These are phyloP conservation scores for Elongisporangium senticosum DNA, from an alignment of 352 stramenopile genomes.

Conservation along the genomic window DNA sequence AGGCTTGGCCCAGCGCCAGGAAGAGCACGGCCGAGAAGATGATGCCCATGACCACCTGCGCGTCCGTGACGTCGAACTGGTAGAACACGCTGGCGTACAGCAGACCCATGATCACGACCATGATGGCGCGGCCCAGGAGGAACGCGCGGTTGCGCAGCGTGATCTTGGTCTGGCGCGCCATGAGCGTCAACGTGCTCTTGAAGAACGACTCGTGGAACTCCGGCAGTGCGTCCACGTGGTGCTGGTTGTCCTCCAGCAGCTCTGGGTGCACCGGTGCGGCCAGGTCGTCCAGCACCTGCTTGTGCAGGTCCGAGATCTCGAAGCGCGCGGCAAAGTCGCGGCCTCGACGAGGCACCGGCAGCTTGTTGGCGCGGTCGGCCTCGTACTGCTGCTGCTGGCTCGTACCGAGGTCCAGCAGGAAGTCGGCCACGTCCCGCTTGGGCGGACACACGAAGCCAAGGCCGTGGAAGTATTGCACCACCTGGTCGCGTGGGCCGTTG, in stretches of 20 bases:
- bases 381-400: slow-evolving; percentile 14
- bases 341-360: not conserved
- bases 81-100: slow-evolving; percentile 33
- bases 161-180: slow-evolving; percentile 46
- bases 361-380: not conserved
- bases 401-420: slow-evolving; percentile 14
- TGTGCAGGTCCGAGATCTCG: slow-evolving; percentile 16
- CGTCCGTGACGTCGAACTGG: slow-evolving; percentile 24
- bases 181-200: slow-evolving; percentile 17
- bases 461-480: slow-evolving; percentile 7
- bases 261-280: slow-evolving; percentile 7
- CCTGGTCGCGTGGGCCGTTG: slow-evolving; percentile 51
- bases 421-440: slow-evolving; percentile 10
- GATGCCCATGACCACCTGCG: slow-evolving; percentile 52
- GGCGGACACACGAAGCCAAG: slow-evolving; percentile 5
- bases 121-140: slow-evolving; percentile 25
- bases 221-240: slow-evolving; percentile 56
- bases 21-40: slow-evolving; percentile 75
- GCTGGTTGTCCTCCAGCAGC: slow-evolving; percentile 33
- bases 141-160: slow-evolving; percentile 34
- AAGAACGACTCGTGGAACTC: slow-evolving; percentile 23
- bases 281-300: slow-evolving; percentile 15
- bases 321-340: slow-evolving; percentile 24
- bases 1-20: slow-evolving; percentile 38
- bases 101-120: slow-evolving; percentile 30